Conservation (phyloP, 116 monocot species). For the Trichopus zeylanicus region DNA sequence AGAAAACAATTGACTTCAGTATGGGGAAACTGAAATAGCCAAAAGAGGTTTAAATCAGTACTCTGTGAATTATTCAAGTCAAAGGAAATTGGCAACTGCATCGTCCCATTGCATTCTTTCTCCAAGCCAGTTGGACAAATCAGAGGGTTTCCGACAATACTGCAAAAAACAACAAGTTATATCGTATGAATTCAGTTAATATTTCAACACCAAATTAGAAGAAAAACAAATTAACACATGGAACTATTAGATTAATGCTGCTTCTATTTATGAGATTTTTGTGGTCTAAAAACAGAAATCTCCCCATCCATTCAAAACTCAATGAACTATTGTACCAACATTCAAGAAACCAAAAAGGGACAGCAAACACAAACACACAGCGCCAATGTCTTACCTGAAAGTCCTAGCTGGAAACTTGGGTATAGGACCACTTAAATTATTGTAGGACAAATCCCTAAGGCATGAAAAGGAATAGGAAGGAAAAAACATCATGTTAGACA, state of each 20-base stretch:
- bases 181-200: background rate
- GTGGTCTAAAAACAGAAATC: background rate
- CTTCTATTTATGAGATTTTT: too few relatives aligned
- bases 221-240: background rate
- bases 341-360: background rate
- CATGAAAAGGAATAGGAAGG: background rate
- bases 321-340: background rate
- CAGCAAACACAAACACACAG: background rate
- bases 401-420: slow-evolving; percentile 47
- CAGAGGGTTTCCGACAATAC: slow-evolving; percentile 80
- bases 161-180: slow-evolving; percentile 25
- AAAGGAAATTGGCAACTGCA: slow-evolving; percentile 46
- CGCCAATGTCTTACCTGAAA: slow-evolving; percentile 38
- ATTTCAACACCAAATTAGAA: background rate
- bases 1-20: too few relatives aligned
- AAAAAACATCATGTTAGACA: background rate
- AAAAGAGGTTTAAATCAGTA: slow-evolving; percentile 14
- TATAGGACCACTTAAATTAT: slow-evolving; percentile 59
- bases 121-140: slow-evolving; percentile 50
- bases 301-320: background rate
- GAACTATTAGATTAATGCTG: too few relatives aligned
- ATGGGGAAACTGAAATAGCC: background rate
- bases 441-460: slow-evolving; percentile 58
- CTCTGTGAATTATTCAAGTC: slow-evolving; percentile 42
- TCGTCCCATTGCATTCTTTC: slow-evolving; percentile 45